A percentile compares a stretch with the other conserved stretches of the same genome.
These are phyloP conservation scores for Calycina herbarum DNA, from an alignment of 2,329 filamentous ascomycete species.

Conservation along the genomic window DNA sequence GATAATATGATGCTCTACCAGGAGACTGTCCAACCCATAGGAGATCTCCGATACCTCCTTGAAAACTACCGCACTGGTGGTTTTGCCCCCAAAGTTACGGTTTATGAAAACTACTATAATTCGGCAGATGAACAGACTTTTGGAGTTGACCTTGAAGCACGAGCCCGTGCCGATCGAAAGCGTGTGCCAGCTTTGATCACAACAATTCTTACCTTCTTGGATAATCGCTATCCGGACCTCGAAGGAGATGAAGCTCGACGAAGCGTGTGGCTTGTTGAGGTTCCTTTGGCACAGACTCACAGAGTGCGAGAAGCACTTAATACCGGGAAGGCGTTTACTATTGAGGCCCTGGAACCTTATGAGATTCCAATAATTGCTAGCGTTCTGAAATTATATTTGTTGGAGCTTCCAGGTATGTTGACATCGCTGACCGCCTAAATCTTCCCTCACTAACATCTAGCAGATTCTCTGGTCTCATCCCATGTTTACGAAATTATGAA, in stretches of 20 bases:
- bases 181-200: slow-evolving; percentile 91
- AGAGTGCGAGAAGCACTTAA: slow-evolving; percentile 81
- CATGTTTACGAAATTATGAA: slow-evolving; percentile 99
- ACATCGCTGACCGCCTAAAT: neutral
- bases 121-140: slow-evolving; percentile 97
- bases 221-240: slow-evolving; percentile 95
- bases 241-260: slow-evolving; percentile 93
- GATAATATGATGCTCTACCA: slow-evolving; percentile 99
- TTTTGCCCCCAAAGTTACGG: slow-evolving; percentile 85
- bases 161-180: slow-evolving; percentile 91
- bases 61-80: slow-evolving; percentile 96
- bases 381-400: slow-evolving; percentile 87
- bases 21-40: slow-evolving; percentile 92
- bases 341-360: slow-evolving; percentile 79
- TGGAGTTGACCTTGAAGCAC: slow-evolving; percentile 94
- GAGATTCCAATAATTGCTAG: slow-evolving; percentile 94
- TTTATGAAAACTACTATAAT: slow-evolving; percentile 99
- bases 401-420: slow-evolving; percentile 83
- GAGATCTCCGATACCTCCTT: slow-evolving; percentile 87
- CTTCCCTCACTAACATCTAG: slow-evolving; percentile 23
- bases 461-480: slow-evolving; percentile 96
- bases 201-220: slow-evolving; percentile 88
- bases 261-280: slow-evolving; percentile 91
- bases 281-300: slow-evolving; percentile 81
- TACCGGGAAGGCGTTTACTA: slow-evolving; percentile 76